These are phyloP conservation scores for Mucor piriformis DNA, from an alignment of 371 early-diverging fungal species.

Conservation along the genomic window DNA sequence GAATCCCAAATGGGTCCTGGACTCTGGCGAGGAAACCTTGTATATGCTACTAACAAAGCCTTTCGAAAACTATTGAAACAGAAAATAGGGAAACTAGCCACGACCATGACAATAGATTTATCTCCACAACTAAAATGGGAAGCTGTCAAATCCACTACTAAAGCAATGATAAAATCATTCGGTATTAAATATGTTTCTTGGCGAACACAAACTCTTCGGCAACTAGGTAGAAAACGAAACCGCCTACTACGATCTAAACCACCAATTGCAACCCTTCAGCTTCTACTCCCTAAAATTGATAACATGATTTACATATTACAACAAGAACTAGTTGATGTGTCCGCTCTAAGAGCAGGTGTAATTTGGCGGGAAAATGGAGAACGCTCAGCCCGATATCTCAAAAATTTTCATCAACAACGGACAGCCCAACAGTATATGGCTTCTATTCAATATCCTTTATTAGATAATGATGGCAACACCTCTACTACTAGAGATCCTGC, in stretches of 20 bases:
- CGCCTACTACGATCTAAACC: background rate
- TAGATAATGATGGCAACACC: background rate
- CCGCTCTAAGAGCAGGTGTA: background rate
- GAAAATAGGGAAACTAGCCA: background rate
- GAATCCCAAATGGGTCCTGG: constrained; percentile 4
- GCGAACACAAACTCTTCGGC: background rate
- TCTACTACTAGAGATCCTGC: background rate
- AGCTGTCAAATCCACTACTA: constrained; percentile 4
- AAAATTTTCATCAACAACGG: background rate
- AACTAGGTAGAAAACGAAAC: constrained; percentile 1
- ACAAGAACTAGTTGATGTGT: background rate
- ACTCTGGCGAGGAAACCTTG: constrained; percentile 15
- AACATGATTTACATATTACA: background rate
- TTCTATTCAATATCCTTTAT: background rate
- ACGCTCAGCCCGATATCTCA: background rate
- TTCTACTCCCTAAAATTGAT: background rate
- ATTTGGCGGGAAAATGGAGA: constrained; percentile 4
- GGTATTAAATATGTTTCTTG: background rate
- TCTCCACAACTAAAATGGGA: constrained; percentile 3
- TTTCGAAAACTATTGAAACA: background rate
- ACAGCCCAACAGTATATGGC: background rate
- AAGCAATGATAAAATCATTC: background rate
- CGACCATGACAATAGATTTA: background rate
- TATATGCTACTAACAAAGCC: background rate
- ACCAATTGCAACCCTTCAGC: background rate